Percentiles rank a stretch among this genome's conserved stretches.
Evolutionary conservation across 108 stramenopile species (phyloP).

Genomic region (Seminavis robusta): DNA sequence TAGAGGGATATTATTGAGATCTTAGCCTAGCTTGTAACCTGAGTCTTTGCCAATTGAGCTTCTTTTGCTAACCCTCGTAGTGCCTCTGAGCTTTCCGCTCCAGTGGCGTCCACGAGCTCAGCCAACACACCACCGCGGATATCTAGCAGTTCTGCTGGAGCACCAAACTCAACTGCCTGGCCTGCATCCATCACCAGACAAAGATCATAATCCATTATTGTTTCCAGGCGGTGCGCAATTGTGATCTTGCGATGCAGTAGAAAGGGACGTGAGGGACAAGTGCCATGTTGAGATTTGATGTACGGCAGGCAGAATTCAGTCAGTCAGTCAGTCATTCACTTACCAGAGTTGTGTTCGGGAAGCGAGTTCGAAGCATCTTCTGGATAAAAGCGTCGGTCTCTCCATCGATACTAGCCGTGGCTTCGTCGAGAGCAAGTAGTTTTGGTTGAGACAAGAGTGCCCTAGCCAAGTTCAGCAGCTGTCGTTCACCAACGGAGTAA

Average conservation of each 20-base stretch:
- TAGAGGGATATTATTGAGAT: too few species aligned
- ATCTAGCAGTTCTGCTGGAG: conserved; percentile 75
- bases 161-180: conserved; percentile 71
- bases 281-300: neutral
- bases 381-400: conserved; percentile 85
- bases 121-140: conserved; percentile 53
- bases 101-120: conserved; percentile 70
- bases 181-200: conserved; percentile 85
- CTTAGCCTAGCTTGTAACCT: too few species aligned
- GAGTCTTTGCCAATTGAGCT: neutral
- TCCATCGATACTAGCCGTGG: conserved; percentile 63
- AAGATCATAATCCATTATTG: conserved; percentile 94
- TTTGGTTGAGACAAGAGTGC: conserved; percentile 76
- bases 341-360: conserved; percentile 70
- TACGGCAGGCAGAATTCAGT: too few species aligned
- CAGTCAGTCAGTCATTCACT: too few species aligned
- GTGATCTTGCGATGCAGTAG: conserved; percentile 35
- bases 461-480: conserved; percentile 87
- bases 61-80: conserved; percentile 51
- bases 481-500: conserved; percentile 88
- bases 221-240: conserved; percentile 86
- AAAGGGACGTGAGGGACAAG: neutral
- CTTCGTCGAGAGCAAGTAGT: conserved; percentile 79
- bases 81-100: conserved; percentile 53
- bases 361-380: conserved; percentile 74